phyloP scores from a whole-genome alignment of 495 filamentous ascomycete species.

The Bacidia gigantensis region DNA sequence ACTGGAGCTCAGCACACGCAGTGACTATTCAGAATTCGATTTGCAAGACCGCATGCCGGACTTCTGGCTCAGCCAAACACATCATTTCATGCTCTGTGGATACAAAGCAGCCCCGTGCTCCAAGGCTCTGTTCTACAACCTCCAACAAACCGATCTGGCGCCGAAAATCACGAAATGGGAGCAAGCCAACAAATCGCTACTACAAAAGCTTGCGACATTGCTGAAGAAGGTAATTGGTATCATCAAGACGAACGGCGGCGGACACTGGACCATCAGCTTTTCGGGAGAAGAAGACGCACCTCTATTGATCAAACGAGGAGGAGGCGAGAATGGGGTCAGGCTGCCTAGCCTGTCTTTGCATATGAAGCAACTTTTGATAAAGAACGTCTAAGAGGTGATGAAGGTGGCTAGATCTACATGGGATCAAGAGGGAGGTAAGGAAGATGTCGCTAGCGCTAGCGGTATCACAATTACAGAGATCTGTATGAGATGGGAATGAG shows the following conservation, averaged over 20 bases:
- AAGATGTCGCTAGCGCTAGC: no score
- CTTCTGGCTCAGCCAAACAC: conserved; percentile 3
- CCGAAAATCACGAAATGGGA: not conserved
- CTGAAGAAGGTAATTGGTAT: not conserved
- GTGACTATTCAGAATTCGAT: not conserved
- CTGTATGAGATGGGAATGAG: no score
- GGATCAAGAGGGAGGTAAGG: no score
- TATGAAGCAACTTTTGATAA: not conserved
- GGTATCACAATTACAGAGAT: no score
- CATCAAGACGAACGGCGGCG: not conserved
- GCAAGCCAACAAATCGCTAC: not conserved
- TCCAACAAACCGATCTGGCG: not conserved
- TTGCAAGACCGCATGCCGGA: not conserved
- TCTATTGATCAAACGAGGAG: not conserved
- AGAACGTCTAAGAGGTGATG: no score
- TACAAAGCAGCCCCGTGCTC: not conserved
- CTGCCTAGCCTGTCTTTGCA: not conserved
- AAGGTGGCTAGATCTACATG: no score
- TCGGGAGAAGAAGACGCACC: not conserved
- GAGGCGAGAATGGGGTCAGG: not conserved
- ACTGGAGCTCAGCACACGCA: conserved; percentile 2
- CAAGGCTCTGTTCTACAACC: not conserved
- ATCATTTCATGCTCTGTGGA: not conserved
- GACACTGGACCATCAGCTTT: not conserved
- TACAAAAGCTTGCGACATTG: not conserved